Evolutionary conservation across 306 rosid species (phyloP).

Genomic region (Neltuma alba): DNA sequence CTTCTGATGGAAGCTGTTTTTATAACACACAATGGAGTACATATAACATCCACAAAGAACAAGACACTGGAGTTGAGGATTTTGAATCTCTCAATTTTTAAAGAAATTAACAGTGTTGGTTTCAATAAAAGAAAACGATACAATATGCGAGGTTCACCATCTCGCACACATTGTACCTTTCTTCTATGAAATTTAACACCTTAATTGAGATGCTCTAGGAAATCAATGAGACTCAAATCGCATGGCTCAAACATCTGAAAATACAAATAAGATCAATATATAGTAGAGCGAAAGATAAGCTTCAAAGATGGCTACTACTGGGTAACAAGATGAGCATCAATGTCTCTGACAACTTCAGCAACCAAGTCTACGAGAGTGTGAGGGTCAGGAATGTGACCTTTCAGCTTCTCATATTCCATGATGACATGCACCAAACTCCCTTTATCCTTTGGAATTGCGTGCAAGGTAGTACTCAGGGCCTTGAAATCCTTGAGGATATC

Average conservation of each 20-base stretch:
- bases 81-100: background rate
- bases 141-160: background rate
- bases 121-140: no score
- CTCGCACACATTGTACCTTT: background rate
- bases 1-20: no score
- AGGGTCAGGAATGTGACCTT: background rate
- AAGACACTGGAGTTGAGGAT: no score
- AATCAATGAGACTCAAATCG: background rate
- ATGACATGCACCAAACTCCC: background rate
- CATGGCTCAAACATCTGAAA: no score
- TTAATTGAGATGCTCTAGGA: background rate
- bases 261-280: no score
- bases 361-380: background rate
- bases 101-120: background rate
- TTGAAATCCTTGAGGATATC: background rate
- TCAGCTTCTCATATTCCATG: background rate
- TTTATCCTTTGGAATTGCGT: background rate
- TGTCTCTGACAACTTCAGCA: background rate
- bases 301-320: background rate
- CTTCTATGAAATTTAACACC: background rate
- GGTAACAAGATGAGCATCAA: background rate
- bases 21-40: background rate
- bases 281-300: background rate
- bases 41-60: background rate
- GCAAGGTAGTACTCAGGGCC: background rate